A percentile compares a stretch with the other conserved stretches of the same genome.
Conservation (phyloP, 2,329 filamentous ascomycete genomes). For the Thielaviopsis punctulata region DNA sequence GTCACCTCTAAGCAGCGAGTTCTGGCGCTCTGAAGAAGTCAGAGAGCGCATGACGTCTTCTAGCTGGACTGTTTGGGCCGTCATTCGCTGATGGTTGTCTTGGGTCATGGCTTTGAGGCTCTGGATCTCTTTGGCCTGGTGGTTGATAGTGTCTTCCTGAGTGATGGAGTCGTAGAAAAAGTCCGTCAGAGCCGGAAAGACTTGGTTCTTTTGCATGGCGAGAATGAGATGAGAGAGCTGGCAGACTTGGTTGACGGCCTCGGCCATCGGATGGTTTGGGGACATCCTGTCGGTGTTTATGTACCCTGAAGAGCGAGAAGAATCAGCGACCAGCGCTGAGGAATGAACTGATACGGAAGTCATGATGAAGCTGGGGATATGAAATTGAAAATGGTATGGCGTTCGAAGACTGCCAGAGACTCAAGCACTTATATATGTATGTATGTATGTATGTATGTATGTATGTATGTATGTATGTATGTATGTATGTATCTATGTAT, state of each 20-base stretch:
- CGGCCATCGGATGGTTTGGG: background rate
- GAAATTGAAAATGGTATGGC: background rate
- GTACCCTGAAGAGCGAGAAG: background rate
- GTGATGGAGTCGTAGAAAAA: background rate
- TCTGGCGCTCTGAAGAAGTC: background rate
- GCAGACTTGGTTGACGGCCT: background rate
- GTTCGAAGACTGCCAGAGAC: too few species aligned
- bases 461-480: too few species aligned
- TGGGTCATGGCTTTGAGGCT: conserved; percentile 8
- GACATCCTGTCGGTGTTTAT: background rate
- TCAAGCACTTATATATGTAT: too few species aligned
- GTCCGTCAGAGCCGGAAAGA: background rate
- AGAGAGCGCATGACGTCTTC: background rate
- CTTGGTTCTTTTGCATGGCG: background rate
- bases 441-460: too few species aligned
- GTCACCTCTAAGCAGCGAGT: background rate
- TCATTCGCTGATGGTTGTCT: background rate
- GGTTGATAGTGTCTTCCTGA: conserved; percentile 13
- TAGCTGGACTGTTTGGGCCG: background rate
- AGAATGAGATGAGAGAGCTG: background rate
- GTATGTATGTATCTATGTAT: too few species aligned
- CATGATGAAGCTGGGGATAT: background rate
- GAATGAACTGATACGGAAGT: background rate
- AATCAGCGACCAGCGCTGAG: background rate
- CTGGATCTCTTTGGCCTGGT: conserved; percentile 16